phyloP scores from a whole-genome alignment of 2,329 filamentous ascomycete species.

The Ustulina deusta region DNA sequence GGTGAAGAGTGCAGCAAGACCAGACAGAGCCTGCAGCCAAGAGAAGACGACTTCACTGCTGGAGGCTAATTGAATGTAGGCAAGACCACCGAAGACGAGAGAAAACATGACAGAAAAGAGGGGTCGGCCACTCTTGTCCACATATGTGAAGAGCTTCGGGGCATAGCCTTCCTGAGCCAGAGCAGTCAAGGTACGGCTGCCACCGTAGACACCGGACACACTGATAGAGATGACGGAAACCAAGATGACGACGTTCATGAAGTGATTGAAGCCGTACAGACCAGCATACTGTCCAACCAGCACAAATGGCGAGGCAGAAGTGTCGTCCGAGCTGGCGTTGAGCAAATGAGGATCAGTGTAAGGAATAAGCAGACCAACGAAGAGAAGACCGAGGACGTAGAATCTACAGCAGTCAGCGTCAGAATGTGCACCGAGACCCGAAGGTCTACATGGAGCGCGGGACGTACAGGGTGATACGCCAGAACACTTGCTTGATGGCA shows the following conservation, averaged over 20 bases:
- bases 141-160: conserved; percentile 66
- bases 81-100: conserved; percentile 64
- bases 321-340: conserved; percentile 59
- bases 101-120: conserved; percentile 62
- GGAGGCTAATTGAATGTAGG: conserved; percentile 60
- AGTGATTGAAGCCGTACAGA: conserved; percentile 63
- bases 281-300: conserved; percentile 67
- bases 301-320: conserved; percentile 67
- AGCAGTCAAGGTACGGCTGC: conserved; percentile 69
- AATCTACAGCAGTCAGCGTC: conserved; percentile 51
- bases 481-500: conserved; percentile 83
- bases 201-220: conserved; percentile 70
- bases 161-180: conserved; percentile 70
- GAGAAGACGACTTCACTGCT: conserved; percentile 66
- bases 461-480: conserved; percentile 63
- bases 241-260: conserved; percentile 71
- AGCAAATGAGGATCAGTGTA: conserved; percentile 62
- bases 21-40: conserved; percentile 75
- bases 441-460: neutral
- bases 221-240: conserved; percentile 70
- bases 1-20: conserved; percentile 73
- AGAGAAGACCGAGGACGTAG: conserved; percentile 65
- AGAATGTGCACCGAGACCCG: conserved; percentile 4
- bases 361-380: conserved; percentile 63
- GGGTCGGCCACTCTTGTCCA: conserved; percentile 69